A percentile compares a stretch with the other conserved stretches of the same genome.
Evolutionary conservation across 352 stramenopile species (phyloP).

Genomic region (Aphanomyces euteiches): DNA sequence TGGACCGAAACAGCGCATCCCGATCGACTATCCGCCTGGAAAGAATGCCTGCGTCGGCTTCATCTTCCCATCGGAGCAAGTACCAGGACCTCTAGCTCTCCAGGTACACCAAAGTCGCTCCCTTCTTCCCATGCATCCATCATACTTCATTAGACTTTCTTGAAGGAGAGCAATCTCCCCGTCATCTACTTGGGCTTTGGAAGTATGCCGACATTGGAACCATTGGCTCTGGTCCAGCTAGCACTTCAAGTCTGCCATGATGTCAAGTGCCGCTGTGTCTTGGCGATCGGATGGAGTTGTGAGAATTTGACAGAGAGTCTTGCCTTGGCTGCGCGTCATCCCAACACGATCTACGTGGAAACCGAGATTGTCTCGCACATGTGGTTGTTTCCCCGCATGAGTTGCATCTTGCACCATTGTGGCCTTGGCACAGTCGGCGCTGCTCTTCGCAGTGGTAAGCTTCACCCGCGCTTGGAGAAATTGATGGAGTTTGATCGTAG

Average conservation of each 20-base stretch:
- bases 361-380: not conserved
- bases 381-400: conserved; percentile 17
- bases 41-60: conserved; percentile 14
- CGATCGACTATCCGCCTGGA: not conserved
- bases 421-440: conserved; percentile 13
- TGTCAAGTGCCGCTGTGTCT: conserved; percentile 3
- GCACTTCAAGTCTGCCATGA: conserved; percentile 9
- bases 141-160: not conserved
- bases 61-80: not conserved
- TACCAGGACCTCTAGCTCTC: not conserved
- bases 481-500: not conserved
- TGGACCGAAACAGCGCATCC: not conserved
- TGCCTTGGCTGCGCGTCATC: not conserved
- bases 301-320: not conserved
- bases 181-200: conserved; percentile 30
- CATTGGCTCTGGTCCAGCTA: not conserved
- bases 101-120: not conserved
- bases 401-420: conserved; percentile 25
- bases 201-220: conserved; percentile 25
- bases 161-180: not conserved
- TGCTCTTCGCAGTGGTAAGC: not conserved
- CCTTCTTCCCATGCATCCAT: not conserved
- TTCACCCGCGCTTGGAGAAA: not conserved
- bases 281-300: conserved; percentile 10
- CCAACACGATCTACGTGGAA: not conserved